Conservation (phyloP, 495 filamentous ascomycete genomes). For the Geopyxis carbonaria region DNA sequence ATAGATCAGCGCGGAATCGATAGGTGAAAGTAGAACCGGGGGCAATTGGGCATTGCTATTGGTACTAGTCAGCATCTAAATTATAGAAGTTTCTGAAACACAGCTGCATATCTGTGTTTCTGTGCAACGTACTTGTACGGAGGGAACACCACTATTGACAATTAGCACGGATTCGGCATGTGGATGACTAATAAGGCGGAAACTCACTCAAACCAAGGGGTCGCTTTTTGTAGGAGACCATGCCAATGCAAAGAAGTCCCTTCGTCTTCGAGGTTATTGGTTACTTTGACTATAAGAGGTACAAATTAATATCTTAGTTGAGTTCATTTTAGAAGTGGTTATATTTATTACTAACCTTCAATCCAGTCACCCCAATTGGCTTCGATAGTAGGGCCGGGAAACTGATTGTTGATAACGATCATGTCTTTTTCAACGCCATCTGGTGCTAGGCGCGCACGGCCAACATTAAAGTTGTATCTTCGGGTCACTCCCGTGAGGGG, state of each 20-base stretch:
- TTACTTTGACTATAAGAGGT: neutral
- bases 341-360: neutral
- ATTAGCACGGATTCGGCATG: neutral
- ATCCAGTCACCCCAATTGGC: conserved; percentile 26
- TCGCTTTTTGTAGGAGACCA: conserved; percentile 5
- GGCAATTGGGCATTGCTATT: conserved; percentile 35
- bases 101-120: no score
- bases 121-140: no score
- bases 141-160: conserved; percentile 4
- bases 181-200: neutral
- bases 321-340: neutral
- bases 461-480: conserved; percentile 32
- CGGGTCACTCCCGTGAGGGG: conserved; percentile 34
- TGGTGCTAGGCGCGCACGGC: conserved; percentile 26
- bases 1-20: conserved; percentile 36
- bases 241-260: conserved; percentile 42
- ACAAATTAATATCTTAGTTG: neutral
- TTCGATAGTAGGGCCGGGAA: conserved; percentile 21
- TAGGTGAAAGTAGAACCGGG: conserved; percentile 35
- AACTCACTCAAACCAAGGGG: conserved; percentile 6
- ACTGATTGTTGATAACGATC: conserved; percentile 15
- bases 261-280: neutral
- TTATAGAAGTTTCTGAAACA: no score
- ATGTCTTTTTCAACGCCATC: conserved; percentile 16
- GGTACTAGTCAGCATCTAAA: no score